Base-by-base conservation (phyloP, 768 basidiomycete genomes). In the Agrocybe praecox region DNA sequence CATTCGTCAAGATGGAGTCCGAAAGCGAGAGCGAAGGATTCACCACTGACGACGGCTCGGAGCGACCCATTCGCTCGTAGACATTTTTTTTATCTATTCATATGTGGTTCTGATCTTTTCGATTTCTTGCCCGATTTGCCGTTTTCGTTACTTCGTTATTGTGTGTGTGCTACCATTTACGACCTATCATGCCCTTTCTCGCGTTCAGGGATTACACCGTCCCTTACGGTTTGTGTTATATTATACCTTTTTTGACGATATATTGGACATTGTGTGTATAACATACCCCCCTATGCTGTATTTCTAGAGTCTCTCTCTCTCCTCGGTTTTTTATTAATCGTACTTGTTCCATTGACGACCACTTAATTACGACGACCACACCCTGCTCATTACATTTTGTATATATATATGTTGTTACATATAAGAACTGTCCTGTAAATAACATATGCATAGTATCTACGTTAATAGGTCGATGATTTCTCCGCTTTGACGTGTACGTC, bases 21-120 rank as follows among this genome's bases (percentile, higher is more conserved):
- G 89, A 88, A 71, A 86, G 83, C 62, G 87, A 90, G 75, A 86
- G 87, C 66, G 89, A 91, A 61, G 82, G 79, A 18, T 72, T 82
- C 55, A 76, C 72, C 26, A 76, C 73, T n/a, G 85, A 86, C 62
- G 84, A 83, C 58, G 71, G 71, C 14, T 53, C 53, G 15, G 75
- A 76, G 62, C 72, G 74, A 57, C 56, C 59, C 40, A 34, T 53
- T 58, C 62, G 55, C 58, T 67, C 65, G 55, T 62, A 60, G 58
- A 62, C 58, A 44, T 43, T 61, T 56, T 23, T 49, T 60, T 53
- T 49, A 40, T 57, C 42, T 46, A 36, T 51, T 62, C 46, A 18
- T 58, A 42, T 43, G 46, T 56, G 49, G 36, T 46, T 43, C 6
- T 47, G 56, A 60, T 56, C 58, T 56, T 58, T 56, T 55, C 57